A percentile compares a stretch with the other conserved stretches of the same genome.
These are phyloP conservation scores for Blastobotrys arbuscula DNA, from an alignment of 1,139 yeast genomes.

Conservation along the genomic window DNA sequence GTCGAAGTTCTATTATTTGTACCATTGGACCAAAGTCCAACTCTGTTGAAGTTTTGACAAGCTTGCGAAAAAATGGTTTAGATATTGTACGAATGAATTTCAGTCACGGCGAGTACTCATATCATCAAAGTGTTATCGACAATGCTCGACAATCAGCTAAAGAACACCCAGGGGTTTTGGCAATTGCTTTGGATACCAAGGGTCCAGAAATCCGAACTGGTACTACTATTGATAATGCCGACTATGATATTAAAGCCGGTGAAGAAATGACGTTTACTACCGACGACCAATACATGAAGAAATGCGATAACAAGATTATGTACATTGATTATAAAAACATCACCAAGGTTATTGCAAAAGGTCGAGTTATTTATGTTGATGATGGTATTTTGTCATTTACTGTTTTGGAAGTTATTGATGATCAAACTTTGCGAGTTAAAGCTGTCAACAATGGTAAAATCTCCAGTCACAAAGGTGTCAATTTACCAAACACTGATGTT, in stretches of 20 bases:
- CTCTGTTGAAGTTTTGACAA: constrained; percentile 74
- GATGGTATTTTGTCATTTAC: constrained; percentile 97
- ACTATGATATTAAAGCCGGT: constrained; percentile 74
- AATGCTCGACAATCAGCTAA: constrained; percentile 93
- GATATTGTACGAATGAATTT: constrained; percentile 98
- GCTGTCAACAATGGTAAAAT: constrained; percentile 93
- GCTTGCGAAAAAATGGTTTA: constrained; percentile 92
- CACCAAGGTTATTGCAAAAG: constrained; percentile 83
- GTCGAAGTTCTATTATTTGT: constrained; percentile 96
- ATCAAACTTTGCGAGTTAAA: constrained; percentile 71
- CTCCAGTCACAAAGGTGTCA: constrained; percentile 97
- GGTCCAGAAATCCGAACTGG: constrained; percentile 99
- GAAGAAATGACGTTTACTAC: constrained; percentile 94
- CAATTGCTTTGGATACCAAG: constrained; percentile 97
- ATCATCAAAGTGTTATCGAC: constrained; percentile 95
- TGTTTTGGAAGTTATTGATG: constrained; percentile 78
- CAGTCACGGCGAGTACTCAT: constrained; percentile 95
- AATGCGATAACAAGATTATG: constrained; percentile 76
- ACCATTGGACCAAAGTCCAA: constrained; percentile 96
- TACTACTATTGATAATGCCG: constrained; percentile 71
- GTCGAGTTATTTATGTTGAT: constrained; percentile 88
- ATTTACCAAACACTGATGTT: constrained; percentile 97
- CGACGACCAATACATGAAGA: constrained; percentile 67
- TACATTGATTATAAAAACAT: constrained; percentile 92
- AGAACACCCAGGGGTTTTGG: constrained; percentile 88